Evolutionary conservation across 345 rosid species (phyloP).

Genomic region (Pistacia integerrima): DNA sequence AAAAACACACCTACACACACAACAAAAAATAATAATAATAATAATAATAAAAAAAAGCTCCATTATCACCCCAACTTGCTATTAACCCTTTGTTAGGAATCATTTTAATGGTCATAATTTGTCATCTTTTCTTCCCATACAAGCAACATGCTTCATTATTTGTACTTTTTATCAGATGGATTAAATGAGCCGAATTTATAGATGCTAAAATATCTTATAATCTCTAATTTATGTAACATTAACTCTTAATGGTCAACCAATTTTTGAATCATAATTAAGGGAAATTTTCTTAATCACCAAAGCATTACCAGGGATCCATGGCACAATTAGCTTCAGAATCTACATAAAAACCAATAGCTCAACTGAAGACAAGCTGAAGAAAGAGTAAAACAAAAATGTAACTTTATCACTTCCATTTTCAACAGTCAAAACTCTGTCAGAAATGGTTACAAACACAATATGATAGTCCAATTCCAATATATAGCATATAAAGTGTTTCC

Average conservation of each 20-base stretch:
- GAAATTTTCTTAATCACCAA: not conserved
- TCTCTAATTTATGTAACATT: not conserved
- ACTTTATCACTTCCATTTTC: not conserved
- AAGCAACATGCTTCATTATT: slow-evolving; percentile 7
- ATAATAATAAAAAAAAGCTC: too few relatives aligned
- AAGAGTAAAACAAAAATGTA: not conserved
- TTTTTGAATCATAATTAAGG: not conserved
- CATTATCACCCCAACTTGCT: slow-evolving; percentile 5
- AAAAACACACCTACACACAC: too few relatives aligned
- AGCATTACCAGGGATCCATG: not conserved
- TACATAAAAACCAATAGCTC: too few relatives aligned
- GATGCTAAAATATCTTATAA: too few relatives aligned
- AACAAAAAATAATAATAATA: too few relatives aligned
- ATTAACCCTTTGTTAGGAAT: not conserved
- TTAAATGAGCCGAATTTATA: too few relatives aligned
- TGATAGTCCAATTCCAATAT: not conserved
- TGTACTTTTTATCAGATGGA: not conserved
- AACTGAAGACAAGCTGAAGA: not conserved
- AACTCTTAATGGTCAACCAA: not conserved
- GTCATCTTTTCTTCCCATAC: slow-evolving; percentile 18
- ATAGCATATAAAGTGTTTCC: not conserved
- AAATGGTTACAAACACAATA: too few relatives aligned
- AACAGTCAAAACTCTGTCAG: too few relatives aligned
- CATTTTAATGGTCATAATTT: not conserved
- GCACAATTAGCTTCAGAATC: not conserved